A percentile compares a stretch with the other conserved stretches of the same genome.
phyloP scores from a whole-genome alignment of 352 stramenopile species.

The Globisporangium uncinulatum region DNA sequence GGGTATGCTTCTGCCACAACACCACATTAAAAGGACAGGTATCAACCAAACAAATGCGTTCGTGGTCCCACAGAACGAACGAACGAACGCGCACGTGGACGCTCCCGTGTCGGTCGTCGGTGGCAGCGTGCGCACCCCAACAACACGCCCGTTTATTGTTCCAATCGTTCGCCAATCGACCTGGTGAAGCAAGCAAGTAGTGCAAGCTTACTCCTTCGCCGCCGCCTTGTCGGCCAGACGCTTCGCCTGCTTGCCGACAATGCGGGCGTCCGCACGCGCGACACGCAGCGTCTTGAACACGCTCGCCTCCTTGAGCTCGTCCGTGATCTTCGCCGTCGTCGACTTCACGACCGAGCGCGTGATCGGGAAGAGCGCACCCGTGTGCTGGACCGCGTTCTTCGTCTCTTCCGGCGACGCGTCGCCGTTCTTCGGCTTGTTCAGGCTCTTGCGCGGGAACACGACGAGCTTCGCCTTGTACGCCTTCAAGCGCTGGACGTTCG shows the following conservation, averaged over 20 bases:
- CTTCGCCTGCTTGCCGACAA: slow-evolving; percentile 88
- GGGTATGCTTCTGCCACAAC: too few species aligned
- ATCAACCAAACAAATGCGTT: too few species aligned
- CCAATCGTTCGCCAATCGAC: slow-evolving; percentile 58
- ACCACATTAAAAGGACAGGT: too few species aligned
- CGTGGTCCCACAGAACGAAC: background rate
- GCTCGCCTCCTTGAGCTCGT: slow-evolving; percentile 82
- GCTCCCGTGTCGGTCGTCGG: slow-evolving; percentile 14
- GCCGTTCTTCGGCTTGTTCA: slow-evolving; percentile 94
- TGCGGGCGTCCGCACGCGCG: slow-evolving; percentile 80
- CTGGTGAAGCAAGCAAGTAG: slow-evolving; percentile 14
- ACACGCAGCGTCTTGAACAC: slow-evolving; percentile 83
- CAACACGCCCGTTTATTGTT: slow-evolving; percentile 48
- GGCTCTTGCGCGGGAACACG: slow-evolving; percentile 96
- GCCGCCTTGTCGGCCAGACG: slow-evolving; percentile 84
- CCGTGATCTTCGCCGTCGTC: slow-evolving; percentile 73
- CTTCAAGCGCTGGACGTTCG: slow-evolving; percentile 98
- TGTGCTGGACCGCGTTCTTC: slow-evolving; percentile 90
- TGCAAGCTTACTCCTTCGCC: slow-evolving; percentile 66
- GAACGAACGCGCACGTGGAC: background rate
- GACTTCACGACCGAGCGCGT: slow-evolving; percentile 71
- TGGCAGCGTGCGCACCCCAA: slow-evolving; percentile 5
- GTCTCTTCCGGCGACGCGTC: slow-evolving; percentile 90
- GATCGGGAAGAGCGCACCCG: slow-evolving; percentile 74
- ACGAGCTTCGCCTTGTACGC: slow-evolving; percentile 99